Evolutionary conservation across 768 basidiomycete species (phyloP).

Genomic region (Amanita exitialis): DNA sequence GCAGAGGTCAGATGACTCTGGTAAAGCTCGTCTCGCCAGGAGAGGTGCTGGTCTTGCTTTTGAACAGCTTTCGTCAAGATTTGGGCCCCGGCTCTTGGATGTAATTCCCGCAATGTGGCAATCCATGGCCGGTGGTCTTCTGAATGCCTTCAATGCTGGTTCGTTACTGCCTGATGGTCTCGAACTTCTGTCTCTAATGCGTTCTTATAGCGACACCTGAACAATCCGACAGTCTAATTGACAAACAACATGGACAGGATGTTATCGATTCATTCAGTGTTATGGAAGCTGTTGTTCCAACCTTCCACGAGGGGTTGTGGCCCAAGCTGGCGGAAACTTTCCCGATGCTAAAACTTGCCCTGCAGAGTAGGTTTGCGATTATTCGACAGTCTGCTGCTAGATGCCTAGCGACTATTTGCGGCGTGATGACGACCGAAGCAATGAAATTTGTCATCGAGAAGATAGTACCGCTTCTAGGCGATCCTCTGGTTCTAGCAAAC

Average conservation of each 20-base stretch:
- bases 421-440: constrained; percentile 73
- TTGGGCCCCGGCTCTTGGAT: constrained; percentile 63
- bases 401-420: constrained; percentile 82
- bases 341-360: constrained; percentile 63
- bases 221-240: constrained; percentile 55
- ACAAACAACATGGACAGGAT: constrained; percentile 73
- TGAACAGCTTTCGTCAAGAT: constrained; percentile 61
- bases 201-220: constrained; percentile 35
- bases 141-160: constrained; percentile 63
- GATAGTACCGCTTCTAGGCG: constrained; percentile 73
- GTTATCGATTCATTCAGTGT: constrained; percentile 91
- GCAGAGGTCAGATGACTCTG: constrained; percentile 42
- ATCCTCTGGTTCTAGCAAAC: constrained; percentile 61
- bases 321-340: constrained; percentile 62
- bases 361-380: constrained; percentile 84
- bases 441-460: constrained; percentile 88
- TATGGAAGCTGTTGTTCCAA: constrained; percentile 70
- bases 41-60: constrained; percentile 85
- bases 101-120: constrained; percentile 94
- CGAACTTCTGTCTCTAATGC: not conserved
- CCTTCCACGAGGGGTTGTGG: constrained; percentile 64
- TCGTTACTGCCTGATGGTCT: constrained; percentile 11
- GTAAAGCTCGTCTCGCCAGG: constrained; percentile 62
- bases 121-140: constrained; percentile 74
- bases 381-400: constrained; percentile 82